phyloP scores from a whole-genome alignment of 2,329 filamentous ascomycete genomes.

The Cylindrodendrum hubeiense region DNA sequence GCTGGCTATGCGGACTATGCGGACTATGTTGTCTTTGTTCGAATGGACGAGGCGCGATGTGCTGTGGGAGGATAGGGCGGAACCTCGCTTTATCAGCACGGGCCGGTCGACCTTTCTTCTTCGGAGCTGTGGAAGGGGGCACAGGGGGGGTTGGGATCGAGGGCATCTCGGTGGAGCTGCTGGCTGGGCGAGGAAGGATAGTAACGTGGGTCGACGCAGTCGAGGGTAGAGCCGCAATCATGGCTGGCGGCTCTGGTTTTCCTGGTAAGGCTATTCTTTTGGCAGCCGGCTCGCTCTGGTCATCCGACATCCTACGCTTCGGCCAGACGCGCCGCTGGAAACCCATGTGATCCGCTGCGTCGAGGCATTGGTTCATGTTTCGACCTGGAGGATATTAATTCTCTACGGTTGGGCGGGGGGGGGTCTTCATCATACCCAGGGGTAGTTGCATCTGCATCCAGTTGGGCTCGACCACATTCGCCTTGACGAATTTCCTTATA shows the following conservation, averaged over 20 bases:
- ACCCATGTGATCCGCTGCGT: constrained; percentile 54
- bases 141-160: constrained; percentile 18
- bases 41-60: constrained; percentile 47
- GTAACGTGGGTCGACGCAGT: constrained; percentile 20
- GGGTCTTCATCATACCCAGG: constrained; percentile 51
- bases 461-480: constrained; percentile 55
- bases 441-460: constrained; percentile 64
- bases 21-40: constrained; percentile 10
- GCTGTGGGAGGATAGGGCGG: constrained; percentile 49
- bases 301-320: constrained; percentile 54
- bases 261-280: constrained; percentile 48
- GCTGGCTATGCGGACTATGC: neutral
- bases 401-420: neutral
- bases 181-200: constrained; percentile 43
- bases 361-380: constrained; percentile 60
- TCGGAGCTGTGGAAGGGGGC: constrained; percentile 37
- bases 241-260: neutral
- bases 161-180: constrained; percentile 19
- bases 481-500: constrained; percentile 61
- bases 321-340: constrained; percentile 42
- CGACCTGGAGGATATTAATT: constrained; percentile 52
- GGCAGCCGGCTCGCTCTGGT: constrained; percentile 47
- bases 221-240: neutral
- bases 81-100: constrained; percentile 54
- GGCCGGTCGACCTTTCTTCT: constrained; percentile 61